Base-by-base conservation (phyloP, 352 stramenopile genomes). In the Saprolegnia parasitica region DNA sequence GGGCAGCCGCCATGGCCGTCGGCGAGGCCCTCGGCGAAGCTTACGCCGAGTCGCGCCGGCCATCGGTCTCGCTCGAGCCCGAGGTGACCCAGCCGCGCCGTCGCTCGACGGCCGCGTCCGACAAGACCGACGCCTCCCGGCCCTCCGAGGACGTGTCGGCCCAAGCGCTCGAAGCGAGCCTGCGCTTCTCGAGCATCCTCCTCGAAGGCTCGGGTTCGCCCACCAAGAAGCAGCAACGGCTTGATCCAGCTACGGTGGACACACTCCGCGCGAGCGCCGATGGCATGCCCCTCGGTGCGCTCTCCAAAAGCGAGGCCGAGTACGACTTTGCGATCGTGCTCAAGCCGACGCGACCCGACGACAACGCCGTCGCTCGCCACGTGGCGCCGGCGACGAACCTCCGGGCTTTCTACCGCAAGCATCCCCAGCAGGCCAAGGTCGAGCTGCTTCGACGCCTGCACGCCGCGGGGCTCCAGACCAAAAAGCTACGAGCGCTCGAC, bases 261-360 rank as follows among this genome's bases (percentile, higher is more conserved):
- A 29, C 16, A 0, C 26, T 23, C 10, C 63, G 11, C 26, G 13
- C 45, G 35, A 70, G 35, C 63, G 50, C 5, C 18, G 62, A 20
- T 26, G 62, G 20, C 15, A 60, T 42, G 45, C 23, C 5, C 2
- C 65, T 68, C 29, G 62, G 62, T 9, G 42, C 62, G 40, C 39
- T 68, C 21, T 68, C 63, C 15, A 70, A 70, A 11, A n/a, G 16
- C 35, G 83, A 91, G 67, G 81, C 84, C 61, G 84, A 90, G 42
- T 94, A 85, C 71, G 84, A 94, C 60, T 90, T 94, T 76, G 84
- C 84, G n/a, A 91, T 94, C 71, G 21, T 94, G 55, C 71, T 94
- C 49, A 92, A 89, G 52, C 73, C 84, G 46, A 86, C 78, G 26
- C 90, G 91, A 68, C 74, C 77, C 65, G 21, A 21, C 16, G 29